These are phyloP conservation scores for Trichoderma hamatum DNA, from an alignment of 2,329 filamentous ascomycete species.

Conservation along the genomic window DNA sequence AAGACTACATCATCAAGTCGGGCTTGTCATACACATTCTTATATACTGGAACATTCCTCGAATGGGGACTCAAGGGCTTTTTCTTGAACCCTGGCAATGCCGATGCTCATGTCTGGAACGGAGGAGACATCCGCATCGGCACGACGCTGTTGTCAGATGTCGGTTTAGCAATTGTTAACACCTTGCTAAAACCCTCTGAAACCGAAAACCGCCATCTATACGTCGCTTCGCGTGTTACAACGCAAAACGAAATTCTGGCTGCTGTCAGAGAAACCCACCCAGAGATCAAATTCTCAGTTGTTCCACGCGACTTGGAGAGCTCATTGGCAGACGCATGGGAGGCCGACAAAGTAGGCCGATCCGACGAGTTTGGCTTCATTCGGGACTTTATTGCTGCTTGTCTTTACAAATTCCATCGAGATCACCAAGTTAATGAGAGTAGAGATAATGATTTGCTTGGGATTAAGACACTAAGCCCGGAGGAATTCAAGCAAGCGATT, in stretches of 20 bases:
- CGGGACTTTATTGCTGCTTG: not conserved
- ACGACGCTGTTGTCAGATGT: not conserved
- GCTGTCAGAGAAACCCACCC: not conserved
- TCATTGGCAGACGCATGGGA: not conserved
- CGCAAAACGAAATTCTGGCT: not conserved
- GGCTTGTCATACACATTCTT: not conserved
- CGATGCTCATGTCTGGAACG: not conserved
- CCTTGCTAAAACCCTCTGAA: not conserved
- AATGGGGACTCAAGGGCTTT: not conserved
- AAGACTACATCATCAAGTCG: not conserved
- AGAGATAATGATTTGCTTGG: not conserved
- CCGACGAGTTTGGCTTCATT: not conserved
- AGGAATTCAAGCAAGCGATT: not conserved
- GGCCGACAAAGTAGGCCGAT: not conserved
- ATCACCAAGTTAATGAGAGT: not conserved
- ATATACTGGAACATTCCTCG: not conserved
- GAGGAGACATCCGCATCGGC: not conserved
- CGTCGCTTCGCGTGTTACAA: not conserved
- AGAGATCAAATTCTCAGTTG: not conserved
- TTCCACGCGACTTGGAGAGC: not conserved
- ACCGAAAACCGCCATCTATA: not conserved
- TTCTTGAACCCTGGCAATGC: not conserved
- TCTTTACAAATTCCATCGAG: not conserved
- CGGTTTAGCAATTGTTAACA: not conserved
- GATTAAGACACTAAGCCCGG: not conserved